These are phyloP conservation scores for Lanmaoa rubissima DNA, from an alignment of 768 basidiomycete species.

Conservation along the genomic window DNA sequence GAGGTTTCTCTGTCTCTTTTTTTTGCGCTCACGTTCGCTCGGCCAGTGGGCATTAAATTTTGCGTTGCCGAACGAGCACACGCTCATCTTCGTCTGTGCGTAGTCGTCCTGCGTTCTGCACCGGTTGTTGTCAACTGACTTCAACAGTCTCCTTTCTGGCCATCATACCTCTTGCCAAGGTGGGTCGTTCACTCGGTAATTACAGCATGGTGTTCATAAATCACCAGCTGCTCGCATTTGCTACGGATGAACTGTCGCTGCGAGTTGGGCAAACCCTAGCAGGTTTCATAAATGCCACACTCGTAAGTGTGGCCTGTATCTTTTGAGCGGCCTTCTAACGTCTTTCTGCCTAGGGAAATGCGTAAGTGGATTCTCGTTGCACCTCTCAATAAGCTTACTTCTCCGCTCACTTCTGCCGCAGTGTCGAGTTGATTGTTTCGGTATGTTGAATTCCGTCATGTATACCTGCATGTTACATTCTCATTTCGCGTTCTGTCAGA, in stretches of 20 bases:
- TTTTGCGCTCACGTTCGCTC: not conserved
- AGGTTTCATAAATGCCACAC: slow-evolving; percentile 81
- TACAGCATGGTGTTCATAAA: not conserved
- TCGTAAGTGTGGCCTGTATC: slow-evolving; percentile 42
- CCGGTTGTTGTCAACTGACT: not conserved
- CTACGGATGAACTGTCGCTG: slow-evolving; percentile 81
- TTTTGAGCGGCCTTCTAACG: not conserved
- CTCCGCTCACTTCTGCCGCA: slow-evolving; percentile 11
- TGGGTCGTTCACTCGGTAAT: slow-evolving; percentile 19
- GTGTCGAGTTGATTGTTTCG: slow-evolving; percentile 66
- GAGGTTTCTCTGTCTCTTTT: not conserved
- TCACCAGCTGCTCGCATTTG: slow-evolving; percentile 69
- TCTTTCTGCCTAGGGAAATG: slow-evolving; percentile 25
- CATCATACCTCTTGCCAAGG: slow-evolving; percentile 84
- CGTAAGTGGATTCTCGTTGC: slow-evolving; percentile 18
- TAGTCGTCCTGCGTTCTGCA: slow-evolving; percentile 2
- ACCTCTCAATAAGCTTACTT: not conserved
- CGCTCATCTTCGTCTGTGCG: slow-evolving; percentile 73
- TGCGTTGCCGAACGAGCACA: slow-evolving; percentile 47
- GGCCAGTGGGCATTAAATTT: slow-evolving; percentile 74
- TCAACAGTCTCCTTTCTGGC: slow-evolving; percentile 71
- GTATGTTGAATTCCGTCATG: slow-evolving; percentile 35
- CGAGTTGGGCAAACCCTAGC: slow-evolving; percentile 83
- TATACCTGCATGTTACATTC: not conserved
- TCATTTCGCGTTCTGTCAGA: slow-evolving; percentile 37